These are phyloP conservation scores for Asclepias syriaca DNA, from an alignment of 257 asterid genomes.

Conservation along the genomic window DNA sequence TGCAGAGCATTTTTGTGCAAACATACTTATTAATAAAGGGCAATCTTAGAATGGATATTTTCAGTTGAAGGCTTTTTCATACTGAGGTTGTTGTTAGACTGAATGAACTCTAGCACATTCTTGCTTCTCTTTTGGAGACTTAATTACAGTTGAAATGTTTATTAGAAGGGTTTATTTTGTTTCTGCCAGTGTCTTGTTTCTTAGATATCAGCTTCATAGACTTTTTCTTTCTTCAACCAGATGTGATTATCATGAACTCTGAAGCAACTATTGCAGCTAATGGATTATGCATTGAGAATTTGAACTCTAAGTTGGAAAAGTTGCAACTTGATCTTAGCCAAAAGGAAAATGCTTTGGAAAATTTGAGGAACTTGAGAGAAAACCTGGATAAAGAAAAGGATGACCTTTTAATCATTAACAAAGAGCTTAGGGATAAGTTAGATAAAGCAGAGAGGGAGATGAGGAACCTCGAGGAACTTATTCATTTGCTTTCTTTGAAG, in stretches of 20 bases:
- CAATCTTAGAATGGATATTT: background rate
- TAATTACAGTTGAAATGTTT: background rate
- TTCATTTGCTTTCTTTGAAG: slow-evolving; percentile 51
- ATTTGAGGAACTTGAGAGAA: slow-evolving; percentile 46
- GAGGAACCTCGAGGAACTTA: slow-evolving; percentile 61
- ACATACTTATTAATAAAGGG: background rate
- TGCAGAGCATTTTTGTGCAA: background rate
- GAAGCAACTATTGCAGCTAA: slow-evolving; percentile 58
- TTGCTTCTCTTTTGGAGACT: background rate
- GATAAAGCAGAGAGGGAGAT: slow-evolving; percentile 57
- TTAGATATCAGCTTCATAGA: slow-evolving; percentile 12
- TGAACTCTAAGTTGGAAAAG: slow-evolving; percentile 58
- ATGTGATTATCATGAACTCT: slow-evolving; percentile 44
- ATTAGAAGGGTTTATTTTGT: background rate
- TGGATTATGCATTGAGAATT: slow-evolving; percentile 41
- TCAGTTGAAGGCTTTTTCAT: background rate
- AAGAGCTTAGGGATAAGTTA: slow-evolving; percentile 42
- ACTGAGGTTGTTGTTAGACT: background rate
- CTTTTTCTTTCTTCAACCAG: slow-evolving; percentile 35
- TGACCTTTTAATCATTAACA: slow-evolving; percentile 49
- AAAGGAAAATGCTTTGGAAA: slow-evolving; percentile 54
- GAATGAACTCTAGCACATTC: background rate
- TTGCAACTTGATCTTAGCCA: slow-evolving; percentile 54
- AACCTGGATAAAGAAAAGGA: slow-evolving; percentile 53
- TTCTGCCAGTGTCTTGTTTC: slow-evolving; percentile 5